Conservation (phyloP, 225 moss, liverwort and hornwort genomes). For the Sphagnum contortum region DNA sequence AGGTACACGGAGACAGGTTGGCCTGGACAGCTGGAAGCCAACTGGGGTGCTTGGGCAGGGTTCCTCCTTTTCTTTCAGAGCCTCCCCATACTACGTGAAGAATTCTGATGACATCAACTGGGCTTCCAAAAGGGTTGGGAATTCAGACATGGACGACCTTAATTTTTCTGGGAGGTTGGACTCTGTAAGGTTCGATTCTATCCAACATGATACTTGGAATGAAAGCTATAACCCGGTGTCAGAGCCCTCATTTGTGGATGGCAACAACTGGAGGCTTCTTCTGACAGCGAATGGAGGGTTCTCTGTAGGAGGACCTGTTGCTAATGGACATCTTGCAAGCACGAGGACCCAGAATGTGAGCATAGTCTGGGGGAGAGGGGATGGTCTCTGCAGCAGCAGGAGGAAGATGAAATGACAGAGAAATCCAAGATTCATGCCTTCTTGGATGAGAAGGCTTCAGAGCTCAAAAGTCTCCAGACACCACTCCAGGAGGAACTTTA, state of each 20-base stretch:
- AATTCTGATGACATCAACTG: too few relatives aligned
- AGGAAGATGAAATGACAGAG: slow-evolving; percentile 44
- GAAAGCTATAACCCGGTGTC: slow-evolving; percentile 42
- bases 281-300: neutral
- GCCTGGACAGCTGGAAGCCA: too few relatives aligned
- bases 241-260: slow-evolving; percentile 21
- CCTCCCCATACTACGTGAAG: too few relatives aligned
- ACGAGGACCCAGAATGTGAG: slow-evolving; percentile 2
- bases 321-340: slow-evolving; percentile 3
- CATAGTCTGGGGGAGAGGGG: slow-evolving; percentile 9
- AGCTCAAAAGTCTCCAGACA: slow-evolving; percentile 35
- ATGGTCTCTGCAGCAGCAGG: slow-evolving; percentile 9
- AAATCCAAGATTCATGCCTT: slow-evolving; percentile 39
- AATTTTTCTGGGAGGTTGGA: too few relatives aligned
- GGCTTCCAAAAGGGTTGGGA: neutral
- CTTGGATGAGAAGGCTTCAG: slow-evolving; percentile 42
- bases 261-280: slow-evolving; percentile 1
- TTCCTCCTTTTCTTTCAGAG: too few relatives aligned
- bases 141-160: neutral
- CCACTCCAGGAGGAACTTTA: slow-evolving; percentile 32
- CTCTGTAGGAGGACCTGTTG: neutral
- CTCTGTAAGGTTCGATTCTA: too few relatives aligned
- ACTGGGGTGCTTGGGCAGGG: too few relatives aligned
- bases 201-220: neutral
- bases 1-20: too few relatives aligned